Base-by-base conservation (phyloP, 768 basidiomycete genomes). In the Leccinum variicolor region DNA sequence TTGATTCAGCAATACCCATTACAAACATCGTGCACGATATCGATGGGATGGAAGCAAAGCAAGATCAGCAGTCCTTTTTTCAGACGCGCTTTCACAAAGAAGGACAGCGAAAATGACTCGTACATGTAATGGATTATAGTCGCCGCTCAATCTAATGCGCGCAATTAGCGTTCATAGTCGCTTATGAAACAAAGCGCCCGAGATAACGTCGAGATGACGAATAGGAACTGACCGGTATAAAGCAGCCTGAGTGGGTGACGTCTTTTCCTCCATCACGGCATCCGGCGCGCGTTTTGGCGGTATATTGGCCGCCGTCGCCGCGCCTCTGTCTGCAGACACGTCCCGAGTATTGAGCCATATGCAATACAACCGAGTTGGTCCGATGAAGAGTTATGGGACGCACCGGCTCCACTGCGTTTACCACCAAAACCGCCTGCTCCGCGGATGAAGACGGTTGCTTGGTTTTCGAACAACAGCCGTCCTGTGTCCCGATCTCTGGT, bases 351-450 rank as follows among this genome's bases (percentile, higher is more conserved):
- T 26, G 10, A 29, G 10, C 5, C 14, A 47, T 39, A 43, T 39
- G 23, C n/a, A 39, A 47, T 25, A 21, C n/a, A 39, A 17, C 39
- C 46, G 41, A 45, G 39, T 45, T 55, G 51, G 53, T n/a, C 55
- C 56, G 56, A 58, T 33, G 33, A n/a, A 21, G 36, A 15, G 8
- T 8, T 19, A 34, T 17, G 11, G 17, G 36, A 64, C 80, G 59
- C 66, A 92, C 94, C 92, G 50, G 77, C 84, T 31, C 94, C 94
- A 29, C 73, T 75, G 57, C 92, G 90, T 76, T 90, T 92, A 17
- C 97, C 97, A 3, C 93, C 93, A 72, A 99, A 97, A 0, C 94
- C 95, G n/a, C 97, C 97, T 25, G 91, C 81, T 2, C 94, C 95
- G 55, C 97, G 91, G 61, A 96, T 85, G 73, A 98, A 90, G 1